phyloP scores from a whole-genome alignment of 345 rosid genomes.

The Moricandia arvensis region DNA sequence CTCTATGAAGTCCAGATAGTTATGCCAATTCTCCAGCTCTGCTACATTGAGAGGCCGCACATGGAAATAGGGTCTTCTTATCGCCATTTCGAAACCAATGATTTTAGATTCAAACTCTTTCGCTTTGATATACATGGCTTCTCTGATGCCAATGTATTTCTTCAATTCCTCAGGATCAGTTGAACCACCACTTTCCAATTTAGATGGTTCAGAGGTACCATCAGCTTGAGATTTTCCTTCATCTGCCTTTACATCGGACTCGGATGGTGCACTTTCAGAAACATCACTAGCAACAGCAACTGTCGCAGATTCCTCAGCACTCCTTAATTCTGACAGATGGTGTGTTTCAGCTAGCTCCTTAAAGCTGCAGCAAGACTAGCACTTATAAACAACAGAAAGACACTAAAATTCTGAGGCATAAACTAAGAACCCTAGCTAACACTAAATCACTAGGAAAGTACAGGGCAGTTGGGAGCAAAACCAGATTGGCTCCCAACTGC shows the following conservation, averaged over 20 bases:
- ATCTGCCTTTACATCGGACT: constrained; percentile 45
- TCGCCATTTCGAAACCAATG: constrained; percentile 91
- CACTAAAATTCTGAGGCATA: neutral
- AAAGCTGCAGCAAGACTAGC: constrained; percentile 51
- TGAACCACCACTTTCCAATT: constrained; percentile 65
- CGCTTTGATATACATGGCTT: constrained; percentile 86
- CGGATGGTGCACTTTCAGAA: constrained; percentile 42
- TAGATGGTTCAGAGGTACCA: constrained; percentile 50
- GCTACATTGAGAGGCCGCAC: constrained; percentile 81
- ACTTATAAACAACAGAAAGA: constrained; percentile 16
- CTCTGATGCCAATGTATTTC: constrained; percentile 80
- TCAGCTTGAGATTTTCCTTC: constrained; percentile 61
- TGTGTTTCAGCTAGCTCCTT: constrained; percentile 77
- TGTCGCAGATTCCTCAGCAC: constrained; percentile 61
- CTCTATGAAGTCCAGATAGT: constrained; percentile 79
- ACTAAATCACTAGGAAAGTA: neutral
- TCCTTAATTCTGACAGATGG: constrained; percentile 77
- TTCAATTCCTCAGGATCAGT: constrained; percentile 89
- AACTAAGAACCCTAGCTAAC: neutral
- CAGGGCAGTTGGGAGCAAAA: neutral
- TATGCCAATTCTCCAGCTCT: constrained; percentile 99
- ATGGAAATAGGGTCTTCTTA: constrained; percentile 96
- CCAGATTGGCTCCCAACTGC: neutral
- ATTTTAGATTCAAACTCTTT: constrained; percentile 94
- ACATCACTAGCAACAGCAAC: constrained; percentile 38